Percentiles rank a stretch among this genome's conserved stretches.
These are phyloP conservation scores for Psilocybe sp. DNA, from an alignment of 768 basidiomycete genomes.

Conservation along the genomic window DNA sequence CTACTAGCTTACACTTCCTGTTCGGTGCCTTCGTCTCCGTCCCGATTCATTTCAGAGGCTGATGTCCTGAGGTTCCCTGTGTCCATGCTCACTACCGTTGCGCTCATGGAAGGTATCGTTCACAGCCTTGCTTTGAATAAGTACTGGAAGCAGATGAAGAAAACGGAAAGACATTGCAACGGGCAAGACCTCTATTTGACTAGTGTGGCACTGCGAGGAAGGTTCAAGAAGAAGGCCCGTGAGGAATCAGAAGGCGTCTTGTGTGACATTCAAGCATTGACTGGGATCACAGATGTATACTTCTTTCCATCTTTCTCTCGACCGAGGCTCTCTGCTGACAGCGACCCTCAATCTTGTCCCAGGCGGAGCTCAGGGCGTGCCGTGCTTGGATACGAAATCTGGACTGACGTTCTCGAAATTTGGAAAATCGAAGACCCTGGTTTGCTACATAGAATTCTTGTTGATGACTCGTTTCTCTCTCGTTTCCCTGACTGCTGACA, in stretches of 20 bases:
- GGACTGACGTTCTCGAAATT: not conserved
- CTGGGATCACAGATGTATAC: slow-evolving; percentile 35
- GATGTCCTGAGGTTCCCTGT: slow-evolving; percentile 52
- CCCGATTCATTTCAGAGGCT: slow-evolving; percentile 34
- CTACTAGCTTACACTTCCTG: not conserved
- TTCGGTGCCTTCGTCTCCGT: not conserved
- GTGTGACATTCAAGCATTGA: slow-evolving; percentile 31
- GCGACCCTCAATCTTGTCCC: not conserved
- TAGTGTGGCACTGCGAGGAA: not conserved
- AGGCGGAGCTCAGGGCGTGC: slow-evolving; percentile 10
- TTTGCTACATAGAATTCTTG: not conserved
- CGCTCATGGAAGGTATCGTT: slow-evolving; percentile 44
- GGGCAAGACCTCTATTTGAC: not conserved
- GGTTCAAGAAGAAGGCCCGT: slow-evolving; percentile 16
- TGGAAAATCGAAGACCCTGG: not conserved
- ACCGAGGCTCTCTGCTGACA: not conserved
- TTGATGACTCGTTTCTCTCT: too few species aligned
- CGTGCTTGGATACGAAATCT: slow-evolving; percentile 2
- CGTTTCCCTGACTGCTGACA: too few species aligned
- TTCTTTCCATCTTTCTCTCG: slow-evolving; percentile 3
- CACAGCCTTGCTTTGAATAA: slow-evolving; percentile 35
- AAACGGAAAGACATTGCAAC: slow-evolving; percentile 2
- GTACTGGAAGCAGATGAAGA: slow-evolving; percentile 26
- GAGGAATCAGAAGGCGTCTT: slow-evolving; percentile 34
- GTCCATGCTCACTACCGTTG: slow-evolving; percentile 51